Conservation (phyloP, 192 early-diverging fungal genomes). For the Geosiphon pyriformis region DNA sequence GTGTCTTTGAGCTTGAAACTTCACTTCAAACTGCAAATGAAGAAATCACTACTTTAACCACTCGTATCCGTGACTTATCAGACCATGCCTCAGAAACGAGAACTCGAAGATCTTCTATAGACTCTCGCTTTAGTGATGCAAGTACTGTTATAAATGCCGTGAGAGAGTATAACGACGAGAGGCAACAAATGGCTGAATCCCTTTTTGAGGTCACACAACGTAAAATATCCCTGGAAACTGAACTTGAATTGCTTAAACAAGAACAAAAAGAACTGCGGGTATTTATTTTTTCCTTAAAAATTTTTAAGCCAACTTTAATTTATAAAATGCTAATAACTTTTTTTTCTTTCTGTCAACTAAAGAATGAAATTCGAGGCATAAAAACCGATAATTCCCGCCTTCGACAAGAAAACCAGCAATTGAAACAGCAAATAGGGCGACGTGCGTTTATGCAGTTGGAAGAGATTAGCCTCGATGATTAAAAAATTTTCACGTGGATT, state of each 20-base stretch:
- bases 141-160: too few species aligned
- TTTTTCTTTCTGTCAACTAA: neutral
- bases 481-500: neutral
- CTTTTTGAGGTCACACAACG: constrained; percentile 25
- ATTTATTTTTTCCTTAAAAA: neutral
- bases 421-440: constrained; percentile 22
- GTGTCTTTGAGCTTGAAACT: constrained; percentile 22
- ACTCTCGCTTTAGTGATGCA: neutral
- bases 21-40: constrained; percentile 19
- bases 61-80: constrained; percentile 7
- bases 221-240: constrained; percentile 24
- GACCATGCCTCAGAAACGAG: neutral
- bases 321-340: neutral
- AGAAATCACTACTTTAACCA: constrained; percentile 23
- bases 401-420: constrained; percentile 13
- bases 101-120: neutral
- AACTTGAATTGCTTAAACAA: constrained; percentile 15
- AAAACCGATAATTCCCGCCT: neutral
- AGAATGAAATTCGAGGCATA: neutral
- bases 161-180: constrained; percentile 11
- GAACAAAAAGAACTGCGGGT: constrained; percentile 24
- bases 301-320: neutral
- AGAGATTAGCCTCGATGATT: constrained; percentile 18
- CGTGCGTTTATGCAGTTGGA: constrained; percentile 16
- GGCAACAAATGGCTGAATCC: constrained; percentile 18